Evolutionary conservation across 345 rosid species (phyloP).

Genomic region (Rubroshorea leprosula): DNA sequence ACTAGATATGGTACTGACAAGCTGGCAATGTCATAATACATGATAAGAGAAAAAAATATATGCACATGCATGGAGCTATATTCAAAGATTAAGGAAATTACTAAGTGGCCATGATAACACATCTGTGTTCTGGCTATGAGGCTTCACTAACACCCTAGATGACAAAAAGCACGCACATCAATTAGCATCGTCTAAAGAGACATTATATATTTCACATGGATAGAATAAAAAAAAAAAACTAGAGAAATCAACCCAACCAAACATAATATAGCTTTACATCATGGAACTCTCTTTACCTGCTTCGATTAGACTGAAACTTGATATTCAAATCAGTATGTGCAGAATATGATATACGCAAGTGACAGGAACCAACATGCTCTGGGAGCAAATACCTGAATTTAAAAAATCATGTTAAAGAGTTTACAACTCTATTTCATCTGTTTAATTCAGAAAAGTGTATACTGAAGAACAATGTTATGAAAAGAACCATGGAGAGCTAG

Average conservation of each 20-base stretch:
- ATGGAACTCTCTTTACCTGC: slow-evolving; percentile 63
- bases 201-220: background rate
- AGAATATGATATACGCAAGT: slow-evolving; percentile 85
- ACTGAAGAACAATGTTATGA: background rate
- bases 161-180: slow-evolving; percentile 35
- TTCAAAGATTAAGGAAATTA: slow-evolving; percentile 42
- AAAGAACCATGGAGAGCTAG: too few relatives aligned
- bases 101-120: slow-evolving; percentile 40
- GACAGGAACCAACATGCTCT: slow-evolving; percentile 62
- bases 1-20: background rate
- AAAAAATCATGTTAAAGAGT: slow-evolving; percentile 9
- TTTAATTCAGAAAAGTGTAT: background rate
- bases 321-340: slow-evolving; percentile 96
- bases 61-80: slow-evolving; percentile 14
- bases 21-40: slow-evolving; percentile 8
- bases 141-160: slow-evolving; percentile 57
- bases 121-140: slow-evolving; percentile 37
- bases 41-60: too few relatives aligned
- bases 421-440: background rate
- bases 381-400: slow-evolving; percentile 80
- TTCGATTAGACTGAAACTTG: slow-evolving; percentile 96
- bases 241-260: slow-evolving; percentile 13
- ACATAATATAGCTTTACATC: too few relatives aligned
- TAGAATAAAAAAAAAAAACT: background rate
- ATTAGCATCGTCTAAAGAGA: slow-evolving; percentile 21